Conservation (phyloP, 768 basidiomycete species). For the Hericium coralloides region DNA sequence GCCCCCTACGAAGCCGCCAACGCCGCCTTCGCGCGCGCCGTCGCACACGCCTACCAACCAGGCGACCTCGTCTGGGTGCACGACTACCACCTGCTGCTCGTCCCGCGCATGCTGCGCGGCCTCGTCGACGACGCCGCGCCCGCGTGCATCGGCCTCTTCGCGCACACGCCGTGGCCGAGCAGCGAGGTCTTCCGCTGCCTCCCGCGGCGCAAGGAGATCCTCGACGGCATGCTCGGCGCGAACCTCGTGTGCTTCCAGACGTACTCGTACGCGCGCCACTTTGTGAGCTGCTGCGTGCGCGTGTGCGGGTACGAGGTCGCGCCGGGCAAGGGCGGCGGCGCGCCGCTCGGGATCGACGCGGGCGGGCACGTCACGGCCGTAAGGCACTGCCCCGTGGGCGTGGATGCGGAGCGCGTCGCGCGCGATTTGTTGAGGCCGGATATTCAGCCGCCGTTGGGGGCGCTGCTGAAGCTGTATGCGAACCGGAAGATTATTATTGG, state of each 20-base stretch:
- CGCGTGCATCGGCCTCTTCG: constrained; percentile 81
- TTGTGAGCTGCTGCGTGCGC: constrained; percentile 88
- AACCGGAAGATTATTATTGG: constrained; percentile 99
- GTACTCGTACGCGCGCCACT: constrained; percentile 92
- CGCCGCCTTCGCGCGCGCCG: constrained; percentile 66
- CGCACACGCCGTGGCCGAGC: constrained; percentile 97
- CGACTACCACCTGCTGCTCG: constrained; percentile 93
- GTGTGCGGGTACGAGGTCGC: constrained; percentile 93
- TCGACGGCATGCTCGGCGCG: constrained; percentile 97
- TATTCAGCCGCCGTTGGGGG: constrained; percentile 83
- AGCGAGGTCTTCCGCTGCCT: constrained; percentile 93
- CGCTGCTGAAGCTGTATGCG: constrained; percentile 76
- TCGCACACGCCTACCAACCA: constrained; percentile 60
- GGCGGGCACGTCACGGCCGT: constrained; percentile 79
- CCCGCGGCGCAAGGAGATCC: constrained; percentile 85
- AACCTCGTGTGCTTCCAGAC: constrained; percentile 97
- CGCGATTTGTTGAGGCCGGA: constrained; percentile 66
- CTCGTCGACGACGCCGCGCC: constrained; percentile 27
- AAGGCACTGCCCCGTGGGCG: constrained; percentile 89
- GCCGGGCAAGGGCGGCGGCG: constrained; percentile 56
- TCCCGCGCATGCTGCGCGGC: constrained; percentile 77
- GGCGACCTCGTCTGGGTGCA: constrained; percentile 85
- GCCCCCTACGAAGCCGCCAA: constrained; percentile 77
- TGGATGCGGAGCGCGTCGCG: constrained; percentile 86
- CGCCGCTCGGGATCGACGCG: constrained; percentile 63